A percentile compares a stretch with the other conserved stretches of the same genome.
Conservation (phyloP, 352 stramenopile genomes). For the Pythium angustatum region DNA sequence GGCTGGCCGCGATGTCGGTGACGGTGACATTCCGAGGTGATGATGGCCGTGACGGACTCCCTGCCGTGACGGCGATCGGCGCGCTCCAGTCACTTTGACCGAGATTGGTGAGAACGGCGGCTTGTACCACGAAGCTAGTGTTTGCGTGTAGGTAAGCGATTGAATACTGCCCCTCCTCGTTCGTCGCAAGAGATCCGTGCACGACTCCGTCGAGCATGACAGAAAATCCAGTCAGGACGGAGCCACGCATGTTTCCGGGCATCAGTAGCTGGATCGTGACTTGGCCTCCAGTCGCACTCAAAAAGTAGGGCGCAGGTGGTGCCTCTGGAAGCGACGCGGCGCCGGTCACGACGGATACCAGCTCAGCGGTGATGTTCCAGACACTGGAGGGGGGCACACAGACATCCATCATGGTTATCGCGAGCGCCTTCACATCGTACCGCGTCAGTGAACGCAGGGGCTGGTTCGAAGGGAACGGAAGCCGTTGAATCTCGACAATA, state of each 20-base stretch:
- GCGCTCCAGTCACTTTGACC: conserved; percentile 43
- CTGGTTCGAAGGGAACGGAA: conserved; percentile 25
- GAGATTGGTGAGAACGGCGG: conserved; percentile 42
- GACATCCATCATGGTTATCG: conserved; percentile 48
- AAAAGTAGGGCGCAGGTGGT: conserved; percentile 48
- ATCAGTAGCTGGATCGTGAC: conserved; percentile 48
- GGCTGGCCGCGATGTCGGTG: conserved; percentile 39
- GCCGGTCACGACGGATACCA: conserved; percentile 30
- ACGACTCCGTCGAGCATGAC: conserved; percentile 35
- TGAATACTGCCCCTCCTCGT: conserved; percentile 28
- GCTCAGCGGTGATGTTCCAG: conserved; percentile 3
- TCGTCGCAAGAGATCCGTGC: conserved; percentile 24
- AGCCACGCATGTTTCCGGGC: conserved; percentile 54
- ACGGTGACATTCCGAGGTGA: conserved; percentile 34
- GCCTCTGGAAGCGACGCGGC: conserved; percentile 36
- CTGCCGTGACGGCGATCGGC: conserved; percentile 31
- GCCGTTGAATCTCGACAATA: conserved; percentile 37
- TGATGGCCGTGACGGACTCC: conserved; percentile 31
- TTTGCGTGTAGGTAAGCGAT: conserved; percentile 35
- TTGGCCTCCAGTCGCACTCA: conserved; percentile 49
- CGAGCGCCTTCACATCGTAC: conserved; percentile 60
- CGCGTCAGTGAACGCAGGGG: conserved; percentile 35
- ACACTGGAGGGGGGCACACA: conserved; percentile 36
- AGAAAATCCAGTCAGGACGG: conserved; percentile 44
- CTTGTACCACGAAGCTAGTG: conserved; percentile 36